phyloP scores from a whole-genome alignment of 2,329 filamentous ascomycete genomes.

The Fusarium compactum region DNA sequence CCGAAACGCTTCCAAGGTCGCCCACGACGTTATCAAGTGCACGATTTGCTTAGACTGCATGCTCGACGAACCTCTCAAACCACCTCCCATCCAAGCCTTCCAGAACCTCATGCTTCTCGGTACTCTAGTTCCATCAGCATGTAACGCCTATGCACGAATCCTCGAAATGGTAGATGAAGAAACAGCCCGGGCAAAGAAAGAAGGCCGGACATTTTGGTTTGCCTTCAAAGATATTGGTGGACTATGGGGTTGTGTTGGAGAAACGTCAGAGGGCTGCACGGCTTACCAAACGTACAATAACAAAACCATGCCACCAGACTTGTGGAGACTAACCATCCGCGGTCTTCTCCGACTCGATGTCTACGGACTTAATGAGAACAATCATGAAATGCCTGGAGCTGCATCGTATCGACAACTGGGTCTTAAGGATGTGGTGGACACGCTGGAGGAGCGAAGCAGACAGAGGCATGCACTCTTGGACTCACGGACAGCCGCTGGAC shows the following conservation, averaged over 20 bases:
- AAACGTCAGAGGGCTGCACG: conserved; percentile 45
- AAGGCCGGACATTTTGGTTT: conserved; percentile 59
- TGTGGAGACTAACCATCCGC: conserved; percentile 67
- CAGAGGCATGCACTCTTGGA: conserved; percentile 64
- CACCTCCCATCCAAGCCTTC: conserved; percentile 62
- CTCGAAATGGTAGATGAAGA: conserved; percentile 67
- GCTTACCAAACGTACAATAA: conserved; percentile 53
- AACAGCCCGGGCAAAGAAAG: conserved; percentile 57
- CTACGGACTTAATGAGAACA: conserved; percentile 61
- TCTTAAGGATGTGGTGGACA: conserved; percentile 65
- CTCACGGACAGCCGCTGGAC: conserved; percentile 56
- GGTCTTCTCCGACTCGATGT: conserved; percentile 68
- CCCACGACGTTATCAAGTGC: conserved; percentile 66
- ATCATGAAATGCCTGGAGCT: conserved; percentile 25
- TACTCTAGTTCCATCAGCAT: conserved; percentile 68
- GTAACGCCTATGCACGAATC: conserved; percentile 68
- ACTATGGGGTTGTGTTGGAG: conserved; percentile 57
- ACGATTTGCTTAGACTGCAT: conserved; percentile 59
- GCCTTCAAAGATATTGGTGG: conserved; percentile 62
- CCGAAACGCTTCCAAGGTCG: conserved; percentile 61
- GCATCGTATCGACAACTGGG: conserved; percentile 57
- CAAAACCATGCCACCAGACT: conserved; percentile 61
- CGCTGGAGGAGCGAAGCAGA: conserved; percentile 64
- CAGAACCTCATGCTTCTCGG: conserved; percentile 71
- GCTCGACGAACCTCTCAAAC: conserved; percentile 50